Percentiles rank a stretch among this genome's conserved stretches.
These are phyloP conservation scores for Oryza nivara DNA, from an alignment of 176 grass and related monocot species.

Conservation along the genomic window DNA sequence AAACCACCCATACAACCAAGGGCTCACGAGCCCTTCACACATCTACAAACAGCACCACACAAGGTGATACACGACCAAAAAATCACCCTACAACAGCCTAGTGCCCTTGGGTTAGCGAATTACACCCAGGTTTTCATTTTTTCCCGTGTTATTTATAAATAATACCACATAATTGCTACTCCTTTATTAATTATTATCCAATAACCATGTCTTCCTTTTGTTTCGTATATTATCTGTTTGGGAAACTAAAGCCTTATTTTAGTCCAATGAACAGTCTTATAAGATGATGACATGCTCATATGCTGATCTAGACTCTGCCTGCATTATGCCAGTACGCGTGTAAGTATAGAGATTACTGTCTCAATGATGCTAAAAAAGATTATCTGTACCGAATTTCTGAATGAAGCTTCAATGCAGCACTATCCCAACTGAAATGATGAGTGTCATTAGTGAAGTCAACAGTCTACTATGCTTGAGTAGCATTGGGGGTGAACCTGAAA, in stretches of 20 bases:
- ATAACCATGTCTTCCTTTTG: conserved; percentile 5
- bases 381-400: conserved; percentile 43
- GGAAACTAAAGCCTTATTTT: conserved; percentile 24
- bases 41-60: no score
- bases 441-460: conserved; percentile 53
- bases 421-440: conserved; percentile 61
- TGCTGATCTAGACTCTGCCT: conserved; percentile 52
- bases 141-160: not conserved
- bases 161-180: not conserved
- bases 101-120: no score
- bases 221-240: conserved; percentile 30
- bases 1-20: no score
- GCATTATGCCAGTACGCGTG: conserved; percentile 65
- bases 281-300: conserved; percentile 15
- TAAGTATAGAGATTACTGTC: conserved; percentile 46
- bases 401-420: conserved; percentile 54
- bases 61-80: no score
- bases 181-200: conserved; percentile 19
- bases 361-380: conserved; percentile 28
- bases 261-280: conserved; percentile 39
- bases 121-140: not conserved
- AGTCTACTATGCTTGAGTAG: conserved; percentile 35
- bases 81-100: no score
- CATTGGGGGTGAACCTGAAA: conserved; percentile 41
- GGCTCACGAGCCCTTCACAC: no score